These are phyloP conservation scores for Nothophytophthora sp. DNA, from an alignment of 352 stramenopile genomes.

Conservation along the genomic window DNA sequence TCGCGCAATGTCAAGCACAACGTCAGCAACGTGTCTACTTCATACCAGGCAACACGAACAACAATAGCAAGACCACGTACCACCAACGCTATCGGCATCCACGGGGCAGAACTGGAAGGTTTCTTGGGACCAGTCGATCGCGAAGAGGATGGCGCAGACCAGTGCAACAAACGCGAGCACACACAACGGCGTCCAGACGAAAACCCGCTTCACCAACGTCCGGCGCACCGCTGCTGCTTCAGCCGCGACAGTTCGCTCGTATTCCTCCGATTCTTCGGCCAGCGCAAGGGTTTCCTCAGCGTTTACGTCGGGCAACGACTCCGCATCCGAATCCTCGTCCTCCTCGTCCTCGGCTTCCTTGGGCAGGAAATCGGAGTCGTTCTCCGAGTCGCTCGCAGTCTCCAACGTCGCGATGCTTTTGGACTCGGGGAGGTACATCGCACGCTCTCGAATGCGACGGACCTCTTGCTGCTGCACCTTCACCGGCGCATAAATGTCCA, in stretches of 20 bases:
- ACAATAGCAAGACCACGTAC: constrained; percentile 23
- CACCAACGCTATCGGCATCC: constrained; percentile 28
- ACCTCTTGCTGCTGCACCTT: constrained; percentile 69
- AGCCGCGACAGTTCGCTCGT: constrained; percentile 23
- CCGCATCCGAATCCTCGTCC: constrained; percentile 41
- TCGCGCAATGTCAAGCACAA: constrained; percentile 2
- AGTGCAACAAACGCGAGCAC: constrained; percentile 41
- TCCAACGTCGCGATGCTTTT: constrained; percentile 31
- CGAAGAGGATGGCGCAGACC: constrained; percentile 48
- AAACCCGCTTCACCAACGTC: constrained; percentile 29
- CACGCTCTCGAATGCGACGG: constrained; percentile 55
- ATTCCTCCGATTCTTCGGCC: constrained; percentile 42
- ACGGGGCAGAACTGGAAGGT: constrained; percentile 49
- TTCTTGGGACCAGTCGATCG: constrained; percentile 48
- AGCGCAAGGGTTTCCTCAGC: constrained; percentile 39
- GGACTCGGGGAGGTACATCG: constrained; percentile 44
- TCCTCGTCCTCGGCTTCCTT: constrained; percentile 31
- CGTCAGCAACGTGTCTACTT: not conserved
- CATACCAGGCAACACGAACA: not conserved
- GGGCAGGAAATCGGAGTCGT: constrained; percentile 61
- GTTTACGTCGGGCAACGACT: constrained; percentile 52
- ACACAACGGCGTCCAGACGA: constrained; percentile 34
- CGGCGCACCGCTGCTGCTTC: constrained; percentile 20
- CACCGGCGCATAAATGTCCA: constrained; percentile 79
- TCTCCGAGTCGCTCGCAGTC: constrained; percentile 50